Evolutionary conservation across 179 eudicot genomes (phyloP).

Genomic region (Beta macrorhiza): DNA sequence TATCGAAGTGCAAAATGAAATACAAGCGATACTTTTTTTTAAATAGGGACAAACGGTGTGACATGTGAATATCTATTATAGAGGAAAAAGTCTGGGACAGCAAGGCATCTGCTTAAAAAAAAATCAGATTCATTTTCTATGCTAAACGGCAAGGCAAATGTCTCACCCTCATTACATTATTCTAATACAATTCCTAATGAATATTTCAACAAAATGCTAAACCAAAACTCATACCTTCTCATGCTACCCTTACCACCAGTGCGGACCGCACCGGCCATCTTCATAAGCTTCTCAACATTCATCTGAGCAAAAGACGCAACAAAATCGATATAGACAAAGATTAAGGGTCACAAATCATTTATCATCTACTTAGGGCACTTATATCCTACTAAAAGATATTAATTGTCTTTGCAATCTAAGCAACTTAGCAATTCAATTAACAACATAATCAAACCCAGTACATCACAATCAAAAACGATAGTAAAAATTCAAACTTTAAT

Average conservation of each 20-base stretch:
- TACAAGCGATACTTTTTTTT: too few relatives aligned
- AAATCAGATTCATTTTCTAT: not conserved
- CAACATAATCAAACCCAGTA: not conserved
- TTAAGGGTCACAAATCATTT: not conserved
- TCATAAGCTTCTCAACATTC: slow-evolving; percentile 79
- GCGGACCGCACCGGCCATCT: slow-evolving; percentile 85
- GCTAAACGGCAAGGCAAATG: not conserved
- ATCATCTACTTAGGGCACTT: not conserved
- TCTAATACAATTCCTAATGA: not conserved
- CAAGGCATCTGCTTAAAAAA: too few relatives aligned
- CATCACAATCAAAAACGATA: not conserved
- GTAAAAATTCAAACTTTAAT: not conserved
- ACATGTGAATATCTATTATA: too few relatives aligned
- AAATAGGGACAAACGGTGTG: too few relatives aligned
- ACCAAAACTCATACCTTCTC: slow-evolving; percentile 49
- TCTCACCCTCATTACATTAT: too few relatives aligned
- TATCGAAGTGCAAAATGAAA: too few relatives aligned
- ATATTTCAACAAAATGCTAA: not conserved
- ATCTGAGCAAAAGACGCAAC: slow-evolving; percentile 36
- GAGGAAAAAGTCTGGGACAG: too few relatives aligned
- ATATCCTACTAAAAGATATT: too few relatives aligned
- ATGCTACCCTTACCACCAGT: slow-evolving; percentile 83
- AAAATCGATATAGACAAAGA: not conserved
- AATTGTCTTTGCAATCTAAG: too few relatives aligned
- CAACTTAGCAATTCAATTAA: not conserved